These are phyloP conservation scores for Solanum chmielewskii DNA, from an alignment of 257 asterid genomes.

Conservation along the genomic window DNA sequence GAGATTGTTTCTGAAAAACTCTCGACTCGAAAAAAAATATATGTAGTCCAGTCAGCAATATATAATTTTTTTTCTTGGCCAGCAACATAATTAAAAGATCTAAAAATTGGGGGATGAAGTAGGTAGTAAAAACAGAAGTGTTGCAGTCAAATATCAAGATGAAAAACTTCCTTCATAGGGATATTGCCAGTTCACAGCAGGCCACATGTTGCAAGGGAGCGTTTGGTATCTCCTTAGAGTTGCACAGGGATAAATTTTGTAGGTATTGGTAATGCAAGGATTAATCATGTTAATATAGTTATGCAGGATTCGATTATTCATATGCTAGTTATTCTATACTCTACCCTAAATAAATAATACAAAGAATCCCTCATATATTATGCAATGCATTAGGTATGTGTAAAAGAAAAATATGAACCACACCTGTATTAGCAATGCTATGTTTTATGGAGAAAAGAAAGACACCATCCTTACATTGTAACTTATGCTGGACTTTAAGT, in stretches of 20 bases:
- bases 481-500: background rate
- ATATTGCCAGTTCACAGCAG: background rate
- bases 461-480: background rate
- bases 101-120: background rate
- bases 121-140: background rate
- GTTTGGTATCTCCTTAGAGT: background rate
- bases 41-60: background rate
- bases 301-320: background rate
- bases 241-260: background rate
- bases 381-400: background rate
- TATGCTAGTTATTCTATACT: background rate
- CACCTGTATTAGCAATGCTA: background rate
- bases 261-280: background rate
- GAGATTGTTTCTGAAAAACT: background rate
- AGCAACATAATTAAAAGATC: background rate
- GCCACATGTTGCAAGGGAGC: background rate
- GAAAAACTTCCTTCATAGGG: background rate
- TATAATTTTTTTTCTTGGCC: background rate
- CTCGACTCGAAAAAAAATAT: background rate
- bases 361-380: background rate
- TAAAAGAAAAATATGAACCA: background rate
- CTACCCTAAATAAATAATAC: background rate
- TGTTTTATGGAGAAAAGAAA: background rate
- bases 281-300: background rate
- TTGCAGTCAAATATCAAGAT: background rate